Base-by-base conservation (phyloP, 805 yeast genomes). In the Yamadazyma sp. region DNA sequence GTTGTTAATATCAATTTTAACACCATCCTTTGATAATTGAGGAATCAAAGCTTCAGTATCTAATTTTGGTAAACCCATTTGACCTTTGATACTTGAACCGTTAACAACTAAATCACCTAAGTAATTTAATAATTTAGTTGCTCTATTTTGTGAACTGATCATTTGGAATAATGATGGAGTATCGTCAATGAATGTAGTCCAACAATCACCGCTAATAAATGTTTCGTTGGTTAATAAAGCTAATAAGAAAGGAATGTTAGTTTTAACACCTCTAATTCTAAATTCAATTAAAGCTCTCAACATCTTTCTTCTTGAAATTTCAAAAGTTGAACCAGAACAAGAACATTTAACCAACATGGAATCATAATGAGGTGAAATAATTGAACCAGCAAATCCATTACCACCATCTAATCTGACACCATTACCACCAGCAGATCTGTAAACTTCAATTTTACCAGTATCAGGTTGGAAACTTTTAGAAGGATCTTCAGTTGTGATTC, bases 351-450 rank as follows among this genome's bases (percentile, higher is more conserved):
- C 98, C 75, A 91, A 77, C 96, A 91, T 85, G 23, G 97, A 89
- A 67, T 91, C 98, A 68, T 91, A 91, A 66, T 87, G 96, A 27
- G 98, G 98, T 22, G 96, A 82, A 49, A 91, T 93, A 48, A 93
- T 80, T 15, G 97, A 85, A 46, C 98, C 98, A 9, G 96, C 95
- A 62, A 87, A 91, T 3, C 96, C 97, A 60, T 91, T 91, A 68
- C 98, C 98, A 70, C 98, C 98, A 56, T 91, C 98, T 50, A 93
- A 75, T 70, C 99, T 82, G 31, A 93, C 97, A 63, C 99, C 99
- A 58, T 93, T 93, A 73, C 99, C 99, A 67, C 98, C 98, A 15
- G 98, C 86, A 30, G 97, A 88, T 63, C 98, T 80, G 73, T 91
- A 91, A 30, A 91, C 98, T 65, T 91, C 98, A 52, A 91, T 84